These are phyloP conservation scores for Penicillium brevicompactum DNA, from an alignment of 2,329 filamentous ascomycete genomes.

Conservation along the genomic window DNA sequence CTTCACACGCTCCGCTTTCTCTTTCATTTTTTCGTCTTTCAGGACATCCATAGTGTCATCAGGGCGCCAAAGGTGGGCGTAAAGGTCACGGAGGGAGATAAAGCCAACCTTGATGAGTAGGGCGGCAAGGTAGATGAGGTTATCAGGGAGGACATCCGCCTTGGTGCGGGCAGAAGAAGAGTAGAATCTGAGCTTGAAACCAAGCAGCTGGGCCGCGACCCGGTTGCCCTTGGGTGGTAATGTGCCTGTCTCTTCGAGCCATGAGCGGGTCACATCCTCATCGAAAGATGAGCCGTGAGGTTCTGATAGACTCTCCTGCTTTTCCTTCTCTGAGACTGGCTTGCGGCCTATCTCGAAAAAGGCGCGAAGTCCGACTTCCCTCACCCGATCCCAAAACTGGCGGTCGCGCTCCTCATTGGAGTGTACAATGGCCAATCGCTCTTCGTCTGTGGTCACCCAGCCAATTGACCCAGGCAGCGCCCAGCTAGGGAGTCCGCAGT, in stretches of 20 bases:
- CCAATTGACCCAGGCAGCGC: conserved; percentile 71
- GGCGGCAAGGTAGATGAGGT: conserved; percentile 87
- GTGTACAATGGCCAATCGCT: conserved; percentile 61
- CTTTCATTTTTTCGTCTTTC: conserved; percentile 69
- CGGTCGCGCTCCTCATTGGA: conserved; percentile 68
- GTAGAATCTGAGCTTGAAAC: conserved; percentile 97
- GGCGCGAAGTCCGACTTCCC: conserved; percentile 73
- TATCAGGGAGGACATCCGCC: conserved; percentile 80
- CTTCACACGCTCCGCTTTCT: conserved; percentile 76
- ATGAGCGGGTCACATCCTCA: conserved; percentile 64
- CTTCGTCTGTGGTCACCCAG: conserved; percentile 67
- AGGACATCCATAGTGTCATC: conserved; percentile 81
- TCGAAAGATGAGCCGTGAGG: conserved; percentile 46
- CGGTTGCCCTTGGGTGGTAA: conserved; percentile 83
- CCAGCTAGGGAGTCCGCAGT: conserved; percentile 77
- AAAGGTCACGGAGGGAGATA: conserved; percentile 86
- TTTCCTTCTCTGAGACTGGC: conserved; percentile 62
- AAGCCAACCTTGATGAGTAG: conserved; percentile 97
- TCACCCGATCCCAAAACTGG: conserved; percentile 79
- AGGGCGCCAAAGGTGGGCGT: conserved; percentile 83
- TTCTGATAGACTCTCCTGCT: conserved; percentile 50
- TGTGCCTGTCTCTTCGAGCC: conserved; percentile 80
- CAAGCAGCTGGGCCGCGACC: conserved; percentile 89
- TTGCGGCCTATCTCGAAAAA: conserved; percentile 87
- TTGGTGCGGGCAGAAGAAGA: conserved; percentile 75